These are phyloP conservation scores for Thecaphora frezii DNA, from an alignment of 1,284 basidiomycete species.

Conservation along the genomic window DNA sequence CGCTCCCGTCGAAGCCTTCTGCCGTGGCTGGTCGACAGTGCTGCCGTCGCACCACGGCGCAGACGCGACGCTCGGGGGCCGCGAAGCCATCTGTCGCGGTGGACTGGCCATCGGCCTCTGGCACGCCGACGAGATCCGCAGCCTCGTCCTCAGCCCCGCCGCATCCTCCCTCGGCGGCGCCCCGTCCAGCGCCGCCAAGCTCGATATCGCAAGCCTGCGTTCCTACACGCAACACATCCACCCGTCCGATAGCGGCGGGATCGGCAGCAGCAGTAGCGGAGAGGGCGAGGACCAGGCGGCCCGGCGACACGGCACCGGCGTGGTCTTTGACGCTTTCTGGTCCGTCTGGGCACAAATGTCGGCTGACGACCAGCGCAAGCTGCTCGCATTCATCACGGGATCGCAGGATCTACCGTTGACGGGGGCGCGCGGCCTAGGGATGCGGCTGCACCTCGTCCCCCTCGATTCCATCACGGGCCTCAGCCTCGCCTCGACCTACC, in stretches of 20 bases:
- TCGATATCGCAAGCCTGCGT: conserved; percentile 30
- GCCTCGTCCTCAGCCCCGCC: conserved; percentile 7
- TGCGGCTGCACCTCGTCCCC: conserved; percentile 37
- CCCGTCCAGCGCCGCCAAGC: neutral
- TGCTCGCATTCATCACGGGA: conserved; percentile 50
- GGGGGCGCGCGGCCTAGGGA: conserved; percentile 27
- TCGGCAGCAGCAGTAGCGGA: no score
- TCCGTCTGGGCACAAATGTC: conserved; percentile 16
- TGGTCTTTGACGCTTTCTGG: conserved; percentile 26
- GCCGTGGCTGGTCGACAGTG: conserved; percentile 20
- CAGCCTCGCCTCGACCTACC: no score
- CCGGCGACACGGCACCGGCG: neutral
- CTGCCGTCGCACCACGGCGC: conserved; percentile 12
- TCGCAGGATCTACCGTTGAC: conserved; percentile 34
- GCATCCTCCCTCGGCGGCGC: no score
- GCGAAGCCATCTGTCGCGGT: conserved; percentile 12
- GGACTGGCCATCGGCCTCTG: conserved; percentile 30
- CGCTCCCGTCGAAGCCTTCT: conserved; percentile 15
- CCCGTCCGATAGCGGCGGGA: neutral
- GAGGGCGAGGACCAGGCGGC: conserved; percentile 1
- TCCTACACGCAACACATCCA: conserved; percentile 17
- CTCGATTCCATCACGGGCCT: neutral
- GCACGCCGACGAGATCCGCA: conserved; percentile 12
- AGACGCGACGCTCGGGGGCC: conserved; percentile 6
- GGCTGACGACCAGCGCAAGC: conserved; percentile 19